Conservation (phyloP, 192 early-diverging fungal species). For the Linnemannia exigua region DNA sequence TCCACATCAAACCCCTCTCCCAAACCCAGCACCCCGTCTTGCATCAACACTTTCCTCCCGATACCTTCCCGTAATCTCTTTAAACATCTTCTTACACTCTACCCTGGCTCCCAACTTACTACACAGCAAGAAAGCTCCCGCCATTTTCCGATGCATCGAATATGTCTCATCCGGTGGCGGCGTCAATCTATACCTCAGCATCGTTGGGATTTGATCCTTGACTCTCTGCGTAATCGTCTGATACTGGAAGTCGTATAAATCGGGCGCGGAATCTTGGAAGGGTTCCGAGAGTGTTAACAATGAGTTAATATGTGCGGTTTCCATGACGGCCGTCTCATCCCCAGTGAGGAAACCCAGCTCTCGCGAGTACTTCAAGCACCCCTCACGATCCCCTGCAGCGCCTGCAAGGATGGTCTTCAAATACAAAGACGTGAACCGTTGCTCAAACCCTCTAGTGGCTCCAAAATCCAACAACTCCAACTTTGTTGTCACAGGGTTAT, state of each 20-base stretch:
- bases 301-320: conserved; percentile 87
- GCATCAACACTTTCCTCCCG: conserved; percentile 30
- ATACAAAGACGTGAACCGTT: conserved; percentile 84
- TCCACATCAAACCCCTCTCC: conserved; percentile 14
- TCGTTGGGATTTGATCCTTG: conserved; percentile 91
- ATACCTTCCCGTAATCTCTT: conserved; percentile 48
- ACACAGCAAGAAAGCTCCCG: conserved; percentile 93
- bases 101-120: conserved; percentile 73
- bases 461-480: conserved; percentile 96
- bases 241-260: conserved; percentile 83
- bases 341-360: conserved; percentile 95
- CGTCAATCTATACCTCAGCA: conserved; percentile 93
- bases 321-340: conserved; percentile 82
- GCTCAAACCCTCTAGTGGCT: conserved; percentile 85
- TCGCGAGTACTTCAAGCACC: conserved; percentile 79
- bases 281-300: conserved; percentile 90
- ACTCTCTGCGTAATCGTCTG: conserved; percentile 90
- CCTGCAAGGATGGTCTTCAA: conserved; percentile 81
- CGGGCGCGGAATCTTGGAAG: conserved; percentile 68
- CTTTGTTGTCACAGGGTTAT: conserved; percentile 74
- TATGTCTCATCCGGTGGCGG: conserved; percentile 99
- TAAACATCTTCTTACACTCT: conserved; percentile 56
- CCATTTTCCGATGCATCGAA: conserved; percentile 94
- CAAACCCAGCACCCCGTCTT: conserved; percentile 29
- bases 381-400: conserved; percentile 78